These are phyloP conservation scores for Xerocomellus chrysenteron DNA, from an alignment of 768 basidiomycete genomes.

Conservation along the genomic window DNA sequence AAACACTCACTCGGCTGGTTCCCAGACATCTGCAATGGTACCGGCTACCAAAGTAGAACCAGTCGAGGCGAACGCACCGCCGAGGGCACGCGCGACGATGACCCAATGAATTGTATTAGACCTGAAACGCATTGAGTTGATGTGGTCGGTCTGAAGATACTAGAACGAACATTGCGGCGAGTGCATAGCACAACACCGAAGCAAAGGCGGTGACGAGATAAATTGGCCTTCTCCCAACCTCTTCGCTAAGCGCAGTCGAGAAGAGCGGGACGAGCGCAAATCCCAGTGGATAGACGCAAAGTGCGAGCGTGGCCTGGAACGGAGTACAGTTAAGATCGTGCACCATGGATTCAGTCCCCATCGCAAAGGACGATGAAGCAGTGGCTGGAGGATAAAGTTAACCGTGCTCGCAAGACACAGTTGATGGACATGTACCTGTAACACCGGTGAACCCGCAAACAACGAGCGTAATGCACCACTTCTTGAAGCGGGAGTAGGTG, in stretches of 20 bases:
- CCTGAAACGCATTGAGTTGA: slow-evolving; percentile 17
- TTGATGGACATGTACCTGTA: slow-evolving; percentile 15
- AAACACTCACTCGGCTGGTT: slow-evolving; percentile 50
- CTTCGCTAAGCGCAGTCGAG: slow-evolving; percentile 67
- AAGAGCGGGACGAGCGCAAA: slow-evolving; percentile 64
- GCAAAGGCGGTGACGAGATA: slow-evolving; percentile 51
- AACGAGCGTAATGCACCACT: slow-evolving; percentile 39
- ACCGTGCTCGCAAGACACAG: neutral
- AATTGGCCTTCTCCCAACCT: slow-evolving; percentile 61
- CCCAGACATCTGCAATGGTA: slow-evolving; percentile 68
- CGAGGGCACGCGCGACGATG: slow-evolving; percentile 57
- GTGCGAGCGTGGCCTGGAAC: slow-evolving; percentile 46
- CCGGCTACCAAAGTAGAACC: slow-evolving; percentile 71
- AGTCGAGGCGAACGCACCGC: slow-evolving; percentile 64
- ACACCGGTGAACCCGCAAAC: slow-evolving; percentile 33
- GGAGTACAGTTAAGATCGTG: slow-evolving; percentile 41
- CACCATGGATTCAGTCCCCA: slow-evolving; percentile 58
- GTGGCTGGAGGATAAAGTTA: slow-evolving; percentile 40
- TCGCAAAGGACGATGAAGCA: slow-evolving; percentile 49
- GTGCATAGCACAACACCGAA: slow-evolving; percentile 43
- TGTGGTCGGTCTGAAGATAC: neutral
- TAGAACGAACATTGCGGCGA: slow-evolving; percentile 25
- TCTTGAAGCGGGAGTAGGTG: slow-evolving; percentile 35
- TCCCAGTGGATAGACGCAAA: slow-evolving; percentile 56
- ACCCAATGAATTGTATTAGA: slow-evolving; percentile 53